A percentile compares a stretch with the other conserved stretches of the same genome.
Conservation (phyloP, 257 asterid species). For the Solanum corneliomulleri region DNA sequence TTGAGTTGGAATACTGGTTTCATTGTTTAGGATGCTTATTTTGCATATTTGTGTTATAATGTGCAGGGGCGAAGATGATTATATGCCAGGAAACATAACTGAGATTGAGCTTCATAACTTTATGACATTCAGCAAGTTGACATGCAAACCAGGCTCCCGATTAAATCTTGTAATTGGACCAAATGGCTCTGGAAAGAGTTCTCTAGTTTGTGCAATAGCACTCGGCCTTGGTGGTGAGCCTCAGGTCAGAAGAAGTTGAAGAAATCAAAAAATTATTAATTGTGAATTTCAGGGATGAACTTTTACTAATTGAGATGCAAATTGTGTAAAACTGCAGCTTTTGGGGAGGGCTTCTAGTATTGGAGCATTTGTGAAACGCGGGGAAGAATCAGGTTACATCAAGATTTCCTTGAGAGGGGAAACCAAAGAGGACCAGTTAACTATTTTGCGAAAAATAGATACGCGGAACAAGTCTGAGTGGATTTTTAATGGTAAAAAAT, state of each 20-base stretch:
- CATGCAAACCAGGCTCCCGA: constrained; percentile 68
- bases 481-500: constrained; percentile 67
- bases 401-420: constrained; percentile 71
- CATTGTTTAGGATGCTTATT: neutral
- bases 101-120: constrained; percentile 76
- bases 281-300: neutral
- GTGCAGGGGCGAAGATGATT: constrained; percentile 79
- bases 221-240: constrained; percentile 96
- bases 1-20: neutral
- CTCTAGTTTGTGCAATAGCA: constrained; percentile 95
- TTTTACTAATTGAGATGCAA: constrained; percentile 8
- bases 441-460: constrained; percentile 65
- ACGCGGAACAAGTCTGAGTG: constrained; percentile 79
- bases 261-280: neutral
- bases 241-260: constrained; percentile 30
- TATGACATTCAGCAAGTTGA: constrained; percentile 75
- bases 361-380: constrained; percentile 90
- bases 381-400: constrained; percentile 78
- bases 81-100: constrained; percentile 68
- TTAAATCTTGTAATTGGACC: constrained; percentile 94
- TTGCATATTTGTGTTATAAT: neutral
- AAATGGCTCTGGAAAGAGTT: constrained; percentile 96
- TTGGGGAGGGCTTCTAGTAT: constrained; percentile 90
- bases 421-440: constrained; percentile 29
- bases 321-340: constrained; percentile 36